phyloP scores from a whole-genome alignment of 257 asterid genomes.

The Jacaranda copaia region DNA sequence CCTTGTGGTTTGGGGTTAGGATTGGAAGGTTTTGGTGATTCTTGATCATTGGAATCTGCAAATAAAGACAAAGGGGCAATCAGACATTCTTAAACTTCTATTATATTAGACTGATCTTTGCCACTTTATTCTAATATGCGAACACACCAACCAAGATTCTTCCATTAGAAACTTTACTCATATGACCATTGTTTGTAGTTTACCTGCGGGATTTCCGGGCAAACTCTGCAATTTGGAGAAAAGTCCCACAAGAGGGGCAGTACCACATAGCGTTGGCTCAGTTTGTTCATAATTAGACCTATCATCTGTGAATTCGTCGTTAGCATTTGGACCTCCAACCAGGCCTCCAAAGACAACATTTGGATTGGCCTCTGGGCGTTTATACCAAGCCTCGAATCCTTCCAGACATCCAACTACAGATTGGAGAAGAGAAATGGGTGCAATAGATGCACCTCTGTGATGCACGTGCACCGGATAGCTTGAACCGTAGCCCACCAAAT shows the following conservation, averaged over 20 bases:
- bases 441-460: constrained; percentile 66
- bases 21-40: constrained; percentile 23
- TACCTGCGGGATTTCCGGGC: constrained; percentile 51
- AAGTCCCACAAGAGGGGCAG: constrained; percentile 71
- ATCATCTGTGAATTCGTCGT: constrained; percentile 57
- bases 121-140: not conserved
- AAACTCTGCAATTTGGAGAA: constrained; percentile 55
- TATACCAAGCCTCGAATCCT: constrained; percentile 68
- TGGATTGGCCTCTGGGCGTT: constrained; percentile 51
- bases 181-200: not conserved
- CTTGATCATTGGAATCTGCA: constrained; percentile 42
- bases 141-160: no score
- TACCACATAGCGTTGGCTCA: constrained; percentile 64
- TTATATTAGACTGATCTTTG: no score
- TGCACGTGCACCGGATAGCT: constrained; percentile 60
- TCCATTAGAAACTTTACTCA: no score
- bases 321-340: constrained; percentile 64
- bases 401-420: constrained; percentile 54
- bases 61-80: not conserved
- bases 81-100: no score
- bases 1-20: constrained; percentile 37
- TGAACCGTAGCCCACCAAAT: constrained; percentile 61
- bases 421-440: constrained; percentile 44
- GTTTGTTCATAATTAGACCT: constrained; percentile 67
- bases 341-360: constrained; percentile 59